phyloP scores from a whole-genome alignment of 2,329 filamentous ascomycete species.

The Diaporthe ilicicola region DNA sequence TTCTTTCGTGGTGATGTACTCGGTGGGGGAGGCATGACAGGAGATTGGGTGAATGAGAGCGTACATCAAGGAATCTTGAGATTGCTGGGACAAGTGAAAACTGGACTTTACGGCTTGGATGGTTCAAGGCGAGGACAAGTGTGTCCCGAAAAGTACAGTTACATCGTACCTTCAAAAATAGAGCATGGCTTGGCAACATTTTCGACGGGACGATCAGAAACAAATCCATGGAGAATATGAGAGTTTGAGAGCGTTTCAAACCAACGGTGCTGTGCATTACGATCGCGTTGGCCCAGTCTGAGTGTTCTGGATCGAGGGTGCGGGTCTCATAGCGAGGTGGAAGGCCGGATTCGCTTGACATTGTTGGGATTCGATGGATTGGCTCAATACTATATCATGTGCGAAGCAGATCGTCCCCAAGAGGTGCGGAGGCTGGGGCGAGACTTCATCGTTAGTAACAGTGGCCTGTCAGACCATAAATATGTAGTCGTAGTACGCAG shows the following conservation, averaged over 20 bases:
- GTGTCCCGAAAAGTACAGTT: too few species aligned
- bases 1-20: background rate
- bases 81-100: too few species aligned
- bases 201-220: too few species aligned
- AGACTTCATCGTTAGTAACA: background rate
- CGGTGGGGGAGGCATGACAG: background rate
- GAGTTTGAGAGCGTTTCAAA: too few species aligned
- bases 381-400: background rate
- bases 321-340: constrained; percentile 40
- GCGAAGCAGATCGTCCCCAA: background rate
- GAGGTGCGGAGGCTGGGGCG: background rate
- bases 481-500: background rate
- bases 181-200: too few species aligned
- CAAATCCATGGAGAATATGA: too few species aligned
- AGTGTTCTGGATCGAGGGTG: constrained; percentile 36
- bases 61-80: too few species aligned
- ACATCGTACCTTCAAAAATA: too few species aligned
- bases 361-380: background rate
- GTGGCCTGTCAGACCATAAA: too few species aligned
- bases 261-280: constrained; percentile 38
- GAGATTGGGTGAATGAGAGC: too few species aligned
- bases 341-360: constrained; percentile 26
- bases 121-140: too few species aligned
- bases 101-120: too few species aligned
- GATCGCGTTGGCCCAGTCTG: constrained; percentile 38